These are phyloP conservation scores for Lithospermum erythrorhizon DNA, from an alignment of 257 asterid genomes.

Conservation along the genomic window DNA sequence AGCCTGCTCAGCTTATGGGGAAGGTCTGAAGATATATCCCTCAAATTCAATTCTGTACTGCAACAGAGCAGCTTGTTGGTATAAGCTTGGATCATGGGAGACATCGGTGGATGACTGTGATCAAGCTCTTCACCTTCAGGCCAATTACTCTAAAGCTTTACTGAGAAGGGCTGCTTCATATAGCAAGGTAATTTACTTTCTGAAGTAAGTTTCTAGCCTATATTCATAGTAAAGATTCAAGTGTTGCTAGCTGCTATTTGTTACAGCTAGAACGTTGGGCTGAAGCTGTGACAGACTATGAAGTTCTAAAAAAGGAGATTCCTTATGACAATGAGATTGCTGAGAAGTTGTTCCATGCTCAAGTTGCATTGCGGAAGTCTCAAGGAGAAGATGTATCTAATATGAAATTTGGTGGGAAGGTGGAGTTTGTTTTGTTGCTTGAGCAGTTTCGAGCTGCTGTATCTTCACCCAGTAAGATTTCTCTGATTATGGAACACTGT, in stretches of 20 bases:
- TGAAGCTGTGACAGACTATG: conserved; percentile 86
- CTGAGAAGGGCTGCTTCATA: conserved; percentile 86
- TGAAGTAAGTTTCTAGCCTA: background rate
- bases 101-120: conserved; percentile 83
- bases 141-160: conserved; percentile 71
- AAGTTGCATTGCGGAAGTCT: conserved; percentile 60
- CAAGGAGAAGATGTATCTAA: conserved; percentile 68
- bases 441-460: conserved; percentile 79
- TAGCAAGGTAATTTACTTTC: conserved; percentile 40
- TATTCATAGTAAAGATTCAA: background rate
- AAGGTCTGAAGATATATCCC: conserved; percentile 70
- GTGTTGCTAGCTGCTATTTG: background rate
- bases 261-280: conserved; percentile 79
- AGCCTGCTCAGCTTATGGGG: conserved; percentile 85
- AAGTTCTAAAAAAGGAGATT: conserved; percentile 49
- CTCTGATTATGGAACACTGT: background rate
- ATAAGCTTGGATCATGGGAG: conserved; percentile 77
- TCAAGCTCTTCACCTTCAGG: conserved; percentile 70
- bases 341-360: conserved; percentile 65
- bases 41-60: conserved; percentile 79
- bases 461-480: conserved; percentile 52
- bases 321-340: conserved; percentile 71
- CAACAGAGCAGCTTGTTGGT: conserved; percentile 97
- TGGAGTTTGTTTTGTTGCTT: conserved; percentile 50
- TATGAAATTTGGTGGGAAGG: conserved; percentile 78